phyloP scores from a whole-genome alignment of 345 rosid species.

The Lepidium didymum region DNA sequence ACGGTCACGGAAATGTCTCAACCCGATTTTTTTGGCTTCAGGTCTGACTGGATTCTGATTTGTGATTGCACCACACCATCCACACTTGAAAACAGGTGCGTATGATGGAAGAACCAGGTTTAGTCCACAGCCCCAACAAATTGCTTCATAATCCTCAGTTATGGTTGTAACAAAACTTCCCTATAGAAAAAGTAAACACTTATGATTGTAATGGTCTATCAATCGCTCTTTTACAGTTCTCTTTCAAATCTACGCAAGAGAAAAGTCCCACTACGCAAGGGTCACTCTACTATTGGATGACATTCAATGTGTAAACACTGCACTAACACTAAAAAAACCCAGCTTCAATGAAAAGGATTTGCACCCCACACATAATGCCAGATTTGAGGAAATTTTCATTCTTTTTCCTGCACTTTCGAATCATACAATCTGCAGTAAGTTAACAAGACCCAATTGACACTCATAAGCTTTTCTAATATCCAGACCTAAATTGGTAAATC shows the following conservation, averaged over 20 bases:
- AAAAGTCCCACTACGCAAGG: background rate
- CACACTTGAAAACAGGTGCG: conserved; percentile 68
- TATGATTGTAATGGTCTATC: background rate
- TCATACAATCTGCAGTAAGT: background rate
- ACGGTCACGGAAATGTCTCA: conserved; percentile 83
- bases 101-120: conserved; percentile 64
- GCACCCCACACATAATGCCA: background rate
- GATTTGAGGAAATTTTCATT: background rate
- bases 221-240: background rate
- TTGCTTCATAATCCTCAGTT: conserved; percentile 48
- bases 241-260: background rate
- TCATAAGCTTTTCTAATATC: background rate
- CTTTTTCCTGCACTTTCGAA: background rate
- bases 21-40: conserved; percentile 46
- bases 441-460: background rate
- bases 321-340: background rate
- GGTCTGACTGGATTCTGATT: conserved; percentile 37
- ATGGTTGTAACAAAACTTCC: conserved; percentile 44
- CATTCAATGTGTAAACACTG: background rate
- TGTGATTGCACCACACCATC: conserved; percentile 98
- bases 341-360: background rate
- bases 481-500: background rate
- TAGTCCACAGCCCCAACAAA: conserved; percentile 96
- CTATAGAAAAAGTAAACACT: conserved; percentile 19
- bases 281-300: background rate